Evolutionary conservation across 1,139 yeast genomes (phyloP).

Genomic region (Kurtzmaniella quercitrusa): DNA sequence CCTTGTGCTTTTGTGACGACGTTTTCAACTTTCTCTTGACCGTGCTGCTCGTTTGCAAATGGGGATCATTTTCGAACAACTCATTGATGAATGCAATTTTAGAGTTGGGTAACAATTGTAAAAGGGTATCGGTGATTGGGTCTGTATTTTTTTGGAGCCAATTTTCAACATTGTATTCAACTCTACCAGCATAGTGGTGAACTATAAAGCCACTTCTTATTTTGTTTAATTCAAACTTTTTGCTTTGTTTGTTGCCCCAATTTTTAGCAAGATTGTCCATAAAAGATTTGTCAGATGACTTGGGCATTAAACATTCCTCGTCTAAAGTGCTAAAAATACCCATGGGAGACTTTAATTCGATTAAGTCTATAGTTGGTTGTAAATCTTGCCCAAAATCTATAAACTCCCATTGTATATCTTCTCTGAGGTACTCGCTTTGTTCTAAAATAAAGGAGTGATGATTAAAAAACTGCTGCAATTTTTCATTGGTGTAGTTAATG

Average conservation of each 20-base stretch:
- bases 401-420: conserved; percentile 94
- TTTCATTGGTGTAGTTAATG: conserved; percentile 94
- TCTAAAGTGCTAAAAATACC: conserved; percentile 88
- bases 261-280: conserved; percentile 70
- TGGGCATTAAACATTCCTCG: conserved; percentile 95
- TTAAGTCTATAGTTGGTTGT: conserved; percentile 90
- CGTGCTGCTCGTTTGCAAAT: conserved; percentile 8
- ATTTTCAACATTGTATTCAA: conserved; percentile 84
- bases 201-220: conserved; percentile 68
- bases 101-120: conserved; percentile 55
- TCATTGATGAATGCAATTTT: conserved; percentile 43
- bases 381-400: conserved; percentile 96
- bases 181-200: conserved; percentile 93
- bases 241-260: conserved; percentile 54
- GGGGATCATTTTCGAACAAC: conserved; percentile 23
- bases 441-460: conserved; percentile 97
- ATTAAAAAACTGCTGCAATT: conserved; percentile 92
- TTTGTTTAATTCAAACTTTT: conserved; percentile 70
- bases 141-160: conserved; percentile 96
- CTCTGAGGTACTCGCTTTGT: conserved; percentile 91
- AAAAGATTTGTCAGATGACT: conserved; percentile 78
- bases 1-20: conserved; percentile 82
- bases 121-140: conserved; percentile 78
- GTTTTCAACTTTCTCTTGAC: conserved; percentile 54
- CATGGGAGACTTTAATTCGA: conserved; percentile 72